These are phyloP conservation scores for Aureobasidium sp. DNA, from an alignment of 2,329 filamentous ascomycete genomes.

Conservation along the genomic window DNA sequence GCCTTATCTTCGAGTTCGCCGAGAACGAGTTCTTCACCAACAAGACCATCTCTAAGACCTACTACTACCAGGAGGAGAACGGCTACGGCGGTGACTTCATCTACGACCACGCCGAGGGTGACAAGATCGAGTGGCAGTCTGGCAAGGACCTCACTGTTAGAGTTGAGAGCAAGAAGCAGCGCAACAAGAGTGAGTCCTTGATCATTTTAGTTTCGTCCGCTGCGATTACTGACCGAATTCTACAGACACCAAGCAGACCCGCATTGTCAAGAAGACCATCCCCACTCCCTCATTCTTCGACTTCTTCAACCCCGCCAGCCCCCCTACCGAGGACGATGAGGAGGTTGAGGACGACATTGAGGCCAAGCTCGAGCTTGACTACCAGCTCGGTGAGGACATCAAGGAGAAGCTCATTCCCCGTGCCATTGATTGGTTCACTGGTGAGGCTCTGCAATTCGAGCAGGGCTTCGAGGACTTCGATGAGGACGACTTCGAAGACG, in stretches of 20 bases:
- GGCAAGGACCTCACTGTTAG: conserved; percentile 90
- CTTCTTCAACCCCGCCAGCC: conserved; percentile 95
- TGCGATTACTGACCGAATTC: conserved; percentile 18
- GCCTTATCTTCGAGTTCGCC: conserved; percentile 92
- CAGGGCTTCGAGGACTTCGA: conserved; percentile 81
- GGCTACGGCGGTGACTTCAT: conserved; percentile 99
- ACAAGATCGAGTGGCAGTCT: conserved; percentile 95
- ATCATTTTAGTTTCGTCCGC: no score
- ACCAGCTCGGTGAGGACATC: conserved; percentile 97
- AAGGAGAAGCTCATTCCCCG: conserved; percentile 99
- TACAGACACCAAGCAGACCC: conserved; percentile 95
- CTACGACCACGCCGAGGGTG: conserved; percentile 96
- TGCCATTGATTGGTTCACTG: conserved; percentile 98
- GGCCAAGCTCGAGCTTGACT: conserved; percentile 95
- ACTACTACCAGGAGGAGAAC: conserved; percentile 98
- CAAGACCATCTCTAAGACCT: conserved; percentile 95
- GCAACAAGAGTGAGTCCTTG: conserved; percentile 82
- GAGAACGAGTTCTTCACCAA: conserved; percentile 97
- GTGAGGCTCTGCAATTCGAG: conserved; percentile 94
- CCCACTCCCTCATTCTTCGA: conserved; percentile 97
- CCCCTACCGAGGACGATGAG: conserved; percentile 67
- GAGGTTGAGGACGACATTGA: conserved; percentile 86
- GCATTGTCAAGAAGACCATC: conserved; percentile 97
- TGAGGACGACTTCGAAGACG: conserved; percentile 80
- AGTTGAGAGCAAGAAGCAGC: conserved; percentile 98